Percentiles rank a stretch among this genome's conserved stretches.
These are phyloP conservation scores for Phytophthora megakarya DNA, from an alignment of 352 stramenopile genomes.

Conservation along the genomic window DNA sequence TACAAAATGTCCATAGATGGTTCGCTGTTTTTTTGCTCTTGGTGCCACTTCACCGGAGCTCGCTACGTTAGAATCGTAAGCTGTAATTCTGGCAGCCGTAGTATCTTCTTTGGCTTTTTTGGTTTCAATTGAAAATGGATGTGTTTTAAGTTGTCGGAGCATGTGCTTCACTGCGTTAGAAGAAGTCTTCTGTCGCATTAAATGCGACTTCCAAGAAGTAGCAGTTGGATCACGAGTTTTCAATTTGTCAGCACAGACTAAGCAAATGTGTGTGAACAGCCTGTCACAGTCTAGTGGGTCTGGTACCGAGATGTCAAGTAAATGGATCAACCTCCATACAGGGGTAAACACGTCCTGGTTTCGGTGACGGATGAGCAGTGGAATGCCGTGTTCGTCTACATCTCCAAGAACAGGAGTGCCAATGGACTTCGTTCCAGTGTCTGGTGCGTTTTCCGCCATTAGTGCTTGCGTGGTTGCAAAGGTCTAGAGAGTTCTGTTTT, in stretches of 20 bases:
- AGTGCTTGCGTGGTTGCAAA: no score
- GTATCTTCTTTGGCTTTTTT: background rate
- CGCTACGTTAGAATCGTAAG: background rate
- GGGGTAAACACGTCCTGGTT: background rate
- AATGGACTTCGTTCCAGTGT: no score
- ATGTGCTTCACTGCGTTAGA: constrained; percentile 1
- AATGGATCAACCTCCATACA: background rate
- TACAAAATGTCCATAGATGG: background rate
- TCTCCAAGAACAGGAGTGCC: no score
- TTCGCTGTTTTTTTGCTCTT: background rate
- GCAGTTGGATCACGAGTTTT: background rate
- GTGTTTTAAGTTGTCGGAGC: background rate
- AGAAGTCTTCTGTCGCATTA: constrained; percentile 1
- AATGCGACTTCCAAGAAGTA: background rate
- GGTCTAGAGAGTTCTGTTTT: no score
- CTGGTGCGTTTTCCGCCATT: no score
- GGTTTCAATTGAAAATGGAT: background rate
- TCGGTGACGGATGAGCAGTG: background rate
- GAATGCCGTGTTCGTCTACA: background rate
- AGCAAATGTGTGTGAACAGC: background rate
- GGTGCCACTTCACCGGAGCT: background rate
- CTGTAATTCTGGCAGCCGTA: background rate
- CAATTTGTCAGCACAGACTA: background rate
- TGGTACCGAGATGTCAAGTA: background rate
- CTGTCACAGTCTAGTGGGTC: background rate